phyloP scores from a whole-genome alignment of 225 moss, liverwort and hornwort species.

The Pseudoscleropodium purum region DNA sequence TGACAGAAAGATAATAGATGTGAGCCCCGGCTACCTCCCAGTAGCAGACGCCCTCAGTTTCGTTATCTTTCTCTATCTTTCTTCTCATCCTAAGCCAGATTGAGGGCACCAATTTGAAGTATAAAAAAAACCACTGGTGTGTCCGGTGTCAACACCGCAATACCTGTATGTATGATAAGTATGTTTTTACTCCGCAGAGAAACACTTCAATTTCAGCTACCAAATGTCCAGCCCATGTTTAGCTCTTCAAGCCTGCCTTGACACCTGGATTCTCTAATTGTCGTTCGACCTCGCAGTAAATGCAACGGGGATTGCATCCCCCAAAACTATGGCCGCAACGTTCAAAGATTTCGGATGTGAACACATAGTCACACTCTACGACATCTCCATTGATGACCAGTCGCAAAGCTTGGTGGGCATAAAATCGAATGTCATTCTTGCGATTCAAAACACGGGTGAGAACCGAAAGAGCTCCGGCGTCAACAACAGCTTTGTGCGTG shows the following conservation, averaged over 20 bases:
- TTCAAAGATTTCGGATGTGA: neutral
- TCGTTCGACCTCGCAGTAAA: neutral
- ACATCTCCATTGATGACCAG: neutral
- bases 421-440: neutral
- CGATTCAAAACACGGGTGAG: neutral
- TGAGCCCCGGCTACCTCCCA: neutral
- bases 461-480: neutral
- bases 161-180: neutral
- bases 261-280: neutral
- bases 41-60: neutral
- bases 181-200: neutral
- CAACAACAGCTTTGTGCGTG: constrained; percentile 16
- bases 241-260: neutral
- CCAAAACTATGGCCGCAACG: neutral
- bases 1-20: neutral
- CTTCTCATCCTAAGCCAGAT: neutral
- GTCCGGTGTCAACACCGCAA: neutral
- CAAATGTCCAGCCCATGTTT: neutral
- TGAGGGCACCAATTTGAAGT: neutral
- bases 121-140: neutral
- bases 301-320: neutral
- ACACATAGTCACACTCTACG: neutral
- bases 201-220: neutral
- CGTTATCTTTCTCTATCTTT: neutral
- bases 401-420: neutral